Evolutionary conservation across 495 filamentous ascomycete genomes (phyloP).

Genomic region (Xylaria acuta): DNA sequence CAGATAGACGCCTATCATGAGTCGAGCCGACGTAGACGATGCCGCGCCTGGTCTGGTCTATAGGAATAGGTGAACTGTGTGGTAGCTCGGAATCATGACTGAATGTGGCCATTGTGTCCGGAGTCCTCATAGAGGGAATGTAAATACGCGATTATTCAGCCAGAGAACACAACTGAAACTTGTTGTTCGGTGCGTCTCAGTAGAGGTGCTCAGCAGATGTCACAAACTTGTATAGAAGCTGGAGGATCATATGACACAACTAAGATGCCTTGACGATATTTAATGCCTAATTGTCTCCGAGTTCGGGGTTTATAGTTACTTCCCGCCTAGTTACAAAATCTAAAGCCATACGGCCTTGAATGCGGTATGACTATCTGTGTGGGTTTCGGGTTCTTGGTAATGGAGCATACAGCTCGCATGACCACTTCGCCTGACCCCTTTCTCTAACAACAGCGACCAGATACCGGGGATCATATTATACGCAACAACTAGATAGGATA

Average conservation of each 20-base stretch:
- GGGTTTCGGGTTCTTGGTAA: neutral
- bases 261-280: neutral
- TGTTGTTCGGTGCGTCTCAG: neutral
- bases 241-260: neutral
- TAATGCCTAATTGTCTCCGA: slow-evolving; percentile 1
- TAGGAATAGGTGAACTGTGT: neutral
- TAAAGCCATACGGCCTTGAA: neutral
- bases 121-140: neutral
- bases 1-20: neutral
- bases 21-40: neutral
- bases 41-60: neutral
- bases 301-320: neutral
- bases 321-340: too few relatives aligned
- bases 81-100: neutral
- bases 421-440: slow-evolving; percentile 4
- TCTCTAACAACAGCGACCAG: neutral
- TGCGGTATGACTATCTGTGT: neutral
- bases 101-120: neutral
- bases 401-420: neutral
- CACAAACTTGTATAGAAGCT: neutral
- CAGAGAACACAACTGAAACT: neutral
- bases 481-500: neutral
- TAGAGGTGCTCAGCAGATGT: neutral
- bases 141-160: neutral
- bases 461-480: neutral